These are phyloP conservation scores for Arthrobotrys sinensis DNA, from an alignment of 2,329 filamentous ascomycete genomes.

Conservation along the genomic window DNA sequence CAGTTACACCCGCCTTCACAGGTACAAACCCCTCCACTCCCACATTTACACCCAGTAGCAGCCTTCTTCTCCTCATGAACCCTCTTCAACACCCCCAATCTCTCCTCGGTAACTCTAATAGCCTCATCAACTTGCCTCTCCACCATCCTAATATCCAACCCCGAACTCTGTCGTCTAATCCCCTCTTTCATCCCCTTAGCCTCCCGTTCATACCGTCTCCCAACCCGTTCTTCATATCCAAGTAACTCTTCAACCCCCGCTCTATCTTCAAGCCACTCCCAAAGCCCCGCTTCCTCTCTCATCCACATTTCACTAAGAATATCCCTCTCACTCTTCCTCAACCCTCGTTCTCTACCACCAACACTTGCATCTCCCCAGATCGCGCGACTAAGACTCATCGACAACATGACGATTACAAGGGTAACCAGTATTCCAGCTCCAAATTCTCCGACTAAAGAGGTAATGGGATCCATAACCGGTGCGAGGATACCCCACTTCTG, in stretches of 20 bases:
- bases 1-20: conserved; percentile 16
- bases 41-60: conserved; percentile 1
- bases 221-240: conserved; percentile 74
- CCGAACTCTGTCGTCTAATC: conserved; percentile 74
- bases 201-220: conserved; percentile 65
- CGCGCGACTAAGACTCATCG: conserved; percentile 76
- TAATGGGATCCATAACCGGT: conserved; percentile 63
- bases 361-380: conserved; percentile 65
- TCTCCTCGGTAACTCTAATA: conserved; percentile 88
- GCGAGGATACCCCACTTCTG: conserved; percentile 65
- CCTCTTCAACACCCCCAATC: conserved; percentile 81
- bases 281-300: conserved; percentile 87
- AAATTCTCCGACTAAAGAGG: conserved; percentile 69
- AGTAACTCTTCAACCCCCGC: conserved; percentile 74
- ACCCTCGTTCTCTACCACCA: conserved; percentile 64
- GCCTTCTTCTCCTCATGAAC: conserved; percentile 76
- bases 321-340: conserved; percentile 73
- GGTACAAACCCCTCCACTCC: neutral
- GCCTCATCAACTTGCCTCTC: conserved; percentile 83
- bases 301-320: conserved; percentile 95
- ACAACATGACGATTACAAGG: conserved; percentile 80
- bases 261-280: conserved; percentile 89
- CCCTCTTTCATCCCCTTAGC: conserved; percentile 70
- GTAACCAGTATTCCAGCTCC: conserved; percentile 89
- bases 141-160: conserved; percentile 74